Conservation (phyloP, 495 filamentous ascomycete genomes). For the Penicillium cosmopolitanum region DNA sequence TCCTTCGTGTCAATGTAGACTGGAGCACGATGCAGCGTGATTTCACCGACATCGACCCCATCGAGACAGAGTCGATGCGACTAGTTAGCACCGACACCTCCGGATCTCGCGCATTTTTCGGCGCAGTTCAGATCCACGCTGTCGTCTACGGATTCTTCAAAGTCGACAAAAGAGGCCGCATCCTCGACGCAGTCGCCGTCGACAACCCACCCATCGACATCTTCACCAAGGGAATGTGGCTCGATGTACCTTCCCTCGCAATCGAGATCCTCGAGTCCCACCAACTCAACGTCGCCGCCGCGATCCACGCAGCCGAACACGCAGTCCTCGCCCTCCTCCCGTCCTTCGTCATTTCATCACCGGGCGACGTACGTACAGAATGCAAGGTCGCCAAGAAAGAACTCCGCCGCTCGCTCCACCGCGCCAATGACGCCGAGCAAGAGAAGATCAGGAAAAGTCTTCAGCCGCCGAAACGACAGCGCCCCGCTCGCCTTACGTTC, state of each 20-base stretch:
- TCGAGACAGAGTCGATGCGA: slow-evolving; percentile 83
- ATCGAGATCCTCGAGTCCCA: slow-evolving; percentile 76
- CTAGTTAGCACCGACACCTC: slow-evolving; percentile 52
- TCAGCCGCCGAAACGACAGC: slow-evolving; percentile 65
- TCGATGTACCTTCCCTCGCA: slow-evolving; percentile 80
- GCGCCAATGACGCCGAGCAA: slow-evolving; percentile 26
- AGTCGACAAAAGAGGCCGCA: slow-evolving; percentile 75
- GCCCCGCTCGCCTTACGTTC: slow-evolving; percentile 88
- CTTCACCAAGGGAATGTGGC: slow-evolving; percentile 90
- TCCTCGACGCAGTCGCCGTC: slow-evolving; percentile 91
- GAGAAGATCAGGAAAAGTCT: slow-evolving; percentile 25
- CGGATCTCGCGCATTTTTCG: slow-evolving; percentile 73
- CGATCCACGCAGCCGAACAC: slow-evolving; percentile 94
- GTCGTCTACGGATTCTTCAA: slow-evolving; percentile 97
- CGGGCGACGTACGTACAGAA: slow-evolving; percentile 90
- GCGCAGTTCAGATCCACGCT: slow-evolving; percentile 78
- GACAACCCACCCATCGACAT: slow-evolving; percentile 90
- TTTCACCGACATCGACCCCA: slow-evolving; percentile 92
- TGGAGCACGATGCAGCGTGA: slow-evolving; percentile 95
- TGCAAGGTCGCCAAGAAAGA: slow-evolving; percentile 88
- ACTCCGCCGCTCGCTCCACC: slow-evolving; percentile 37
- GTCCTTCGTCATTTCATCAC: slow-evolving; percentile 83
- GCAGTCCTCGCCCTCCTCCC: slow-evolving; percentile 85
- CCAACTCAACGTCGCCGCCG: slow-evolving; percentile 79
- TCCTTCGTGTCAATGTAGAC: slow-evolving; percentile 83